Percentiles rank a stretch among this genome's conserved stretches.
These are phyloP conservation scores for Cystobasidiaceae sp. DNA, from an alignment of 1,284 basidiomycete species.

Conservation along the genomic window DNA sequence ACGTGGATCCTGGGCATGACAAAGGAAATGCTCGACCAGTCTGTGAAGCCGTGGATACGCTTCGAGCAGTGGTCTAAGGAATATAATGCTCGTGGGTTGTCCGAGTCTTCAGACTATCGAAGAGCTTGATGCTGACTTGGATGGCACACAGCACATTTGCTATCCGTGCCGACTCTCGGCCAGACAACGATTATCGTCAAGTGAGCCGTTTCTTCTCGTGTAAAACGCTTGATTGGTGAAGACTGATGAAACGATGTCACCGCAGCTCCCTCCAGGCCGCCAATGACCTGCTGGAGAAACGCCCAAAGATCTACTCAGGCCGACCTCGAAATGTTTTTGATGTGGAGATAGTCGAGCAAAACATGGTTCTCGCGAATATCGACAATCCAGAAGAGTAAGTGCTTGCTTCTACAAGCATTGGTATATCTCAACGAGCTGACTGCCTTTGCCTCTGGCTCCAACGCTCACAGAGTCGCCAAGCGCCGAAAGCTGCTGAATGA, in stretches of 20 bases:
- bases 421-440: too few relatives aligned
- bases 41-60: conserved; percentile 17
- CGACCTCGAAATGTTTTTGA: conserved; percentile 19
- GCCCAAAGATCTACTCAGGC: conserved; percentile 24
- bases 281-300: conserved; percentile 28
- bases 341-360: conserved; percentile 20
- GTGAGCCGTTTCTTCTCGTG: too few relatives aligned
- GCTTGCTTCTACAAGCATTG: too few relatives aligned
- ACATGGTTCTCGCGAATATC: conserved; percentile 28
- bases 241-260: not conserved
- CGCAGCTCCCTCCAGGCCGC: conserved; percentile 18
- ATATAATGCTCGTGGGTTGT: conserved; percentile 14
- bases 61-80: conserved; percentile 26
- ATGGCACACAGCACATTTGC: conserved; percentile 7
- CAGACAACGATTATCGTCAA: conserved; percentile 21
- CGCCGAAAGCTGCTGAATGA: conserved; percentile 28
- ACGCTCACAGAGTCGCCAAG: conserved; percentile 9
- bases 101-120: not conserved
- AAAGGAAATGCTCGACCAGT: conserved; percentile 4
- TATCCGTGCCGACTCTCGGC: conserved; percentile 18
- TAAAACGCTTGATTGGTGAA: not conserved
- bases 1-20: conserved; percentile 14
- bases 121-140: not conserved
- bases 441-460: too few relatives aligned
- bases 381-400: conserved; percentile 10